Conservation (phyloP, 1,284 basidiomycete species). For the Sporisorium reilianum region DNA sequence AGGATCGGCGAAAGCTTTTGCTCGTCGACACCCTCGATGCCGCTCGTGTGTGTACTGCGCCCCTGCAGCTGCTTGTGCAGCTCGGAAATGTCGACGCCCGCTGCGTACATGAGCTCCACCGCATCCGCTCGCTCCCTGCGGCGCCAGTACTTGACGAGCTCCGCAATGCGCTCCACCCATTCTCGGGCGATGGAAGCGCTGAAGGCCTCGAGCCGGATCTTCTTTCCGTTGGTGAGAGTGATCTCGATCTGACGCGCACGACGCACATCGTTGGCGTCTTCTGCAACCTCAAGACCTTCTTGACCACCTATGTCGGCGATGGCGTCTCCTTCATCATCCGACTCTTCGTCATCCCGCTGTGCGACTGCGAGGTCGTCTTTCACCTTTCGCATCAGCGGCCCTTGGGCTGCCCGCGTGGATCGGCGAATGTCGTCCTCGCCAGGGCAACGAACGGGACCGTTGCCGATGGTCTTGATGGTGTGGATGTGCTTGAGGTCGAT, state of each 20-base stretch:
- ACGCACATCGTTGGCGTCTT: slow-evolving; percentile 73
- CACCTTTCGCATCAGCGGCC: slow-evolving; percentile 14
- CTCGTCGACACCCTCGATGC: slow-evolving; percentile 27
- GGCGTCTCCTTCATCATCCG: slow-evolving; percentile 66
- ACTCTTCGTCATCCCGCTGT: slow-evolving; percentile 70
- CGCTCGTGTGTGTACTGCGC: slow-evolving; percentile 3
- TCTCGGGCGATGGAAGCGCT: slow-evolving; percentile 75
- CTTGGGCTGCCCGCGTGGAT: background rate
- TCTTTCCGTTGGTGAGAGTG: slow-evolving; percentile 77
- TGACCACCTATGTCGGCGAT: slow-evolving; percentile 81
- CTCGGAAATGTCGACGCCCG: slow-evolving; percentile 73
- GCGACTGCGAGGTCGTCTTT: slow-evolving; percentile 68
- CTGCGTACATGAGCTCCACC: slow-evolving; percentile 79
- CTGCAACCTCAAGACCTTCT: slow-evolving; percentile 72
- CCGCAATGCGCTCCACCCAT: slow-evolving; percentile 80
- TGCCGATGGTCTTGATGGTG: slow-evolving; percentile 74
- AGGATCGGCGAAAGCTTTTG: slow-evolving; percentile 74
- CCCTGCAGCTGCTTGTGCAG: slow-evolving; percentile 35
- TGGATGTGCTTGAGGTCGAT: slow-evolving; percentile 78
- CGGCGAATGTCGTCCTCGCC: slow-evolving; percentile 43
- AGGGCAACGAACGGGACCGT: slow-evolving; percentile 49
- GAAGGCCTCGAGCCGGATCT: slow-evolving; percentile 78
- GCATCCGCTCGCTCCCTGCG: slow-evolving; percentile 79
- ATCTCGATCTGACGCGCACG: slow-evolving; percentile 82
- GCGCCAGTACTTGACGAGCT: slow-evolving; percentile 81